Conservation (phyloP, 345 rosid species). For the Camelina sativa region DNA sequence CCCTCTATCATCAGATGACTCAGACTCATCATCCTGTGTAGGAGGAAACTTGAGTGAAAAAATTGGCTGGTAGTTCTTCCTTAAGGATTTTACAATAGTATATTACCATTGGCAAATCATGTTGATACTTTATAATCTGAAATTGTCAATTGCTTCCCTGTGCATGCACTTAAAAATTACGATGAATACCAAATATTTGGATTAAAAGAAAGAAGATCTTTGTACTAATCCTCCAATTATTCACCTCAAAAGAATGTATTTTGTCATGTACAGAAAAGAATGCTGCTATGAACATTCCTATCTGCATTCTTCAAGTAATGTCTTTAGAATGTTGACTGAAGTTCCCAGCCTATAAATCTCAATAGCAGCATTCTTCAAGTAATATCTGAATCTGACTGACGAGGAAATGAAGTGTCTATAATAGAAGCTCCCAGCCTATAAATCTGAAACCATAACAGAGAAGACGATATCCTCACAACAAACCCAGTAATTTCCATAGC, state of each 20-base stretch:
- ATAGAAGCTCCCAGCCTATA: conserved; percentile 76
- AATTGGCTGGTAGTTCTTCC: too few relatives aligned
- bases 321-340: too few relatives aligned
- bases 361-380: too few relatives aligned
- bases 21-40: neutral
- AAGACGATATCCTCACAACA: conserved; percentile 73
- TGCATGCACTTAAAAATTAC: too few relatives aligned
- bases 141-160: neutral
- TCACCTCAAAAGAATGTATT: conserved; percentile 14
- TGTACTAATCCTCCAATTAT: conserved; percentile 15
- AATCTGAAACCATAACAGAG: conserved; percentile 90
- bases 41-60: too few relatives aligned
- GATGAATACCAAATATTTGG: neutral
- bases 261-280: conserved; percentile 30
- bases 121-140: neutral
- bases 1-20: too few relatives aligned
- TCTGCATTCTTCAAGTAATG: too few relatives aligned
- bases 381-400: conserved; percentile 64
- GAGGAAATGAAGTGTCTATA: conserved; percentile 48
- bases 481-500: conserved; percentile 84
- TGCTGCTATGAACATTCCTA: conserved; percentile 14
- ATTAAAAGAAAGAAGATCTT: neutral
- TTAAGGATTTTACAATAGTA: neutral
- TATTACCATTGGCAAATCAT: neutral
- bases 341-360: too few relatives aligned